Evolutionary conservation across 371 early-diverging fungal species (phyloP).

Genomic region (Syncephalastrum monosporum): DNA sequence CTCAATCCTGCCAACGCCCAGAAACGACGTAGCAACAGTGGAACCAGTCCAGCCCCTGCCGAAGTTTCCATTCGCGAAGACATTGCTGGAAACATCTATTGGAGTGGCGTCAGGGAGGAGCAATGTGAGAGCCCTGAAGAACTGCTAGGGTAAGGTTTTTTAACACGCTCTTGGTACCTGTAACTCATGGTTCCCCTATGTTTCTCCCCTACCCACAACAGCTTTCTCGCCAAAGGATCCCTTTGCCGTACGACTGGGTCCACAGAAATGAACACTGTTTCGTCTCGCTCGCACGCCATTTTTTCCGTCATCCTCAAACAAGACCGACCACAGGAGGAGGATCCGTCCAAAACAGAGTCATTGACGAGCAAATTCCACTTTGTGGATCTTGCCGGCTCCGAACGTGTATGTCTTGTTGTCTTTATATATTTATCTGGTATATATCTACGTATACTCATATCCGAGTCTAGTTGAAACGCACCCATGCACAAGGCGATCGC

Average conservation of each 20-base stretch:
- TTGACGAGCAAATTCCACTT: constrained; percentile 85
- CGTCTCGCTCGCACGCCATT: constrained; percentile 98
- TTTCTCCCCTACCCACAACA: background rate
- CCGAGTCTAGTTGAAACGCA: constrained; percentile 48
- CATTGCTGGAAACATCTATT: constrained; percentile 83
- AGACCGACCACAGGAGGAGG: constrained; percentile 19
- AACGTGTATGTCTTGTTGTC: constrained; percentile 24
- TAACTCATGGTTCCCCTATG: no score
- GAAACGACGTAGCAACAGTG: constrained; percentile 4
- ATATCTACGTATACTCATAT: constrained; percentile 61
- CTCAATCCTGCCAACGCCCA: constrained; percentile 43
- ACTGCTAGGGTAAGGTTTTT: constrained; percentile 48
- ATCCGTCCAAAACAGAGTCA: constrained; percentile 8
- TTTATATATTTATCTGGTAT: background rate
- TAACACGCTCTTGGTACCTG: no score
- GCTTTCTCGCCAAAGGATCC: constrained; percentile 73
- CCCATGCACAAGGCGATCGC: constrained; percentile 77
- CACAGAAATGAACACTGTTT: constrained; percentile 96
- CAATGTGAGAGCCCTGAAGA: constrained; percentile 72
- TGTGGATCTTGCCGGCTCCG: constrained; percentile 92
- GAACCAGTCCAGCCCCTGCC: background rate
- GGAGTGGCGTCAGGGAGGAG: constrained; percentile 88
- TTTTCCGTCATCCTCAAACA: constrained; percentile 85
- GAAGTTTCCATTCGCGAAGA: constrained; percentile 85
- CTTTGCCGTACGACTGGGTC: constrained; percentile 90